phyloP scores from a whole-genome alignment of 169 alveolate species.

The Cryptosporidium parvum region DNA sequence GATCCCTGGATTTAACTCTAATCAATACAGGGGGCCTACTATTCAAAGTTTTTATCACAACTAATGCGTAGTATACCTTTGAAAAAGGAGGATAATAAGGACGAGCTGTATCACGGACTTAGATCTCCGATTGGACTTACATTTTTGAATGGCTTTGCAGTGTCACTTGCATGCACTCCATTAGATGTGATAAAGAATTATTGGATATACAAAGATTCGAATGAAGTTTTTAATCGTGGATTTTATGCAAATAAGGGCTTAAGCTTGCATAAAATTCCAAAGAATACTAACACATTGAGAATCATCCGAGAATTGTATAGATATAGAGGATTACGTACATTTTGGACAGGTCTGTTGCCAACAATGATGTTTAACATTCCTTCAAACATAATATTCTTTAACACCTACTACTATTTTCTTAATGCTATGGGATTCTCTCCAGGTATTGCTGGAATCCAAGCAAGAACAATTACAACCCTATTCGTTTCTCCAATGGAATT shows the following conservation, averaged over 20 bases:
- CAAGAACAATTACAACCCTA: slow-evolving; percentile 31
- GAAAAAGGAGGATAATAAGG: neutral
- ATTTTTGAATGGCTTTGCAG: slow-evolving; percentile 22
- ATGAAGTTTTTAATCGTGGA: neutral
- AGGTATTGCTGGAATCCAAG: slow-evolving; percentile 26
- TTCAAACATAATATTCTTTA: slow-evolving; percentile 33
- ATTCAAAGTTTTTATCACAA: neutral
- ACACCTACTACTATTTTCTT: slow-evolving; percentile 28
- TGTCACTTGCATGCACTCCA: slow-evolving; percentile 78
- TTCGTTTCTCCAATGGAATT: slow-evolving; percentile 41
- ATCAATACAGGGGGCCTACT: neutral
- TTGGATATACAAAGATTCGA: slow-evolving; percentile 66
- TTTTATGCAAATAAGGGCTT: neutral
- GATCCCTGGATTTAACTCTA: neutral
- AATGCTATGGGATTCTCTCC: slow-evolving; percentile 5
- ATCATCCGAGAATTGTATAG: slow-evolving; percentile 13
- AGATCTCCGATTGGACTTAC: neutral
- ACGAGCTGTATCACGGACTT: neutral
- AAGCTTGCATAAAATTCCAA: neutral
- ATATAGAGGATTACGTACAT: slow-evolving; percentile 14
- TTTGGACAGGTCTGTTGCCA: slow-evolving; percentile 33
- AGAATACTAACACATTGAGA: slow-evolving; percentile 3
- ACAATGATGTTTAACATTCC: slow-evolving; percentile 22
- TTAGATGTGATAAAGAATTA: slow-evolving; percentile 80
- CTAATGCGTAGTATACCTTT: neutral